Evolutionary conservation across 768 basidiomycete species (phyloP).

Genomic region (Tricholomella constricta): DNA sequence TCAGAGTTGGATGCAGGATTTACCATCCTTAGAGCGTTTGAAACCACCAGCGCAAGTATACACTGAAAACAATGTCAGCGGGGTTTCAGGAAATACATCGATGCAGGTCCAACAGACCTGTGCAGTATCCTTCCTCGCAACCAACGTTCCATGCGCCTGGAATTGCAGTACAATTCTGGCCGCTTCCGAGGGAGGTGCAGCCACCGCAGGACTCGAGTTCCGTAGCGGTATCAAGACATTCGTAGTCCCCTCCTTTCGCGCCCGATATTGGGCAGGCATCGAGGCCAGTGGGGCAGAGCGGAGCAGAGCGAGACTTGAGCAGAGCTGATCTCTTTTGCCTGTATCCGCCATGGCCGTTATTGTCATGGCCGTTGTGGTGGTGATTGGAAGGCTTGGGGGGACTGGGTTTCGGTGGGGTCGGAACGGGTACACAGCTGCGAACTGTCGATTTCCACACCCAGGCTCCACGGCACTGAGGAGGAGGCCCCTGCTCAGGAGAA

Average conservation of each 20-base stretch:
- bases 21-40: slow-evolving; percentile 41
- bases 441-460: slow-evolving; percentile 48
- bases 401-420: slow-evolving; percentile 33
- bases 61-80: slow-evolving; percentile 31
- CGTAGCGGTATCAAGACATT: slow-evolving; percentile 61
- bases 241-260: slow-evolving; percentile 45
- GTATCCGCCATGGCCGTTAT: slow-evolving; percentile 9
- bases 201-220: slow-evolving; percentile 80
- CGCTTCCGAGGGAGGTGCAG: slow-evolving; percentile 61
- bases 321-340: slow-evolving; percentile 25
- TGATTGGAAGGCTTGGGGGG: slow-evolving; percentile 40
- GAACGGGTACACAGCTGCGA: slow-evolving; percentile 42
- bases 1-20: slow-evolving; percentile 43
- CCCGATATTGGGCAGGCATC: slow-evolving; percentile 59
- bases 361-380: slow-evolving; percentile 15
- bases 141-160: slow-evolving; percentile 66
- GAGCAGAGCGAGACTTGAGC: slow-evolving; percentile 36
- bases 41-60: slow-evolving; percentile 53
- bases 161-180: slow-evolving; percentile 74
- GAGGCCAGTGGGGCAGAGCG: slow-evolving; percentile 54
- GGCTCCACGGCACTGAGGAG: slow-evolving; percentile 50
- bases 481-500: slow-evolving; percentile 37
- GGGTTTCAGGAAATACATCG: neutral
- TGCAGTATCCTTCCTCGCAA: slow-evolving; percentile 59
- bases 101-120: slow-evolving; percentile 41